Evolutionary conservation across 345 rosid species (phyloP).

Genomic region (Eucalyptus curtisii): DNA sequence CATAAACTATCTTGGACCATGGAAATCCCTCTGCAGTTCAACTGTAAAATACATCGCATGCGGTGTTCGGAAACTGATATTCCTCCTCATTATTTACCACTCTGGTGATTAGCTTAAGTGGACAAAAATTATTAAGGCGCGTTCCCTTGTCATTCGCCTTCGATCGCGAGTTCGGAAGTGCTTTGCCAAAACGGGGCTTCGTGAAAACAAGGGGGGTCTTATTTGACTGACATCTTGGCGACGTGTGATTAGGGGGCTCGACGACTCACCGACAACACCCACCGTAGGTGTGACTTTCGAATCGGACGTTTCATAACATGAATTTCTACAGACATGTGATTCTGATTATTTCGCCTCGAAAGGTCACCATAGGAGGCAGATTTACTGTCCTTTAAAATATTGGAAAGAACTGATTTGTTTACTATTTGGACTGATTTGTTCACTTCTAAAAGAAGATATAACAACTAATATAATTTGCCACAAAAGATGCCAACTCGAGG

Average conservation of each 20-base stretch:
- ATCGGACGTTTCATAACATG: not conserved
- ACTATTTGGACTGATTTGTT: not conserved
- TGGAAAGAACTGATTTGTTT: not conserved
- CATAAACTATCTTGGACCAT: not conserved
- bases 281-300: not conserved
- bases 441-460: not conserved
- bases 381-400: not conserved
- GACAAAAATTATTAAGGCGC: not conserved
- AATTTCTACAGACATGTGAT: not conserved
- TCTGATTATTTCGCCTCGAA: not conserved
- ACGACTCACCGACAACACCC: not conserved
- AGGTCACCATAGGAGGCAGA: not conserved
- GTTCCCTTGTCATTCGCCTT: not conserved
- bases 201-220: not conserved
- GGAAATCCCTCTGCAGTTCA: not conserved
- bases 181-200: not conserved
- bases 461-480: not conserved
- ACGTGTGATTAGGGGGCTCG: not conserved
- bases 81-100: not conserved
- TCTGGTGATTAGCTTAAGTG: not conserved
- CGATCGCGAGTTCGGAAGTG: not conserved
- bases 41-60: not conserved
- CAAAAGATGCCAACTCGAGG: not conserved
- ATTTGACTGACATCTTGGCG: not conserved
- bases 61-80: not conserved